These are phyloP conservation scores for Wickerhamiella dianesei DNA, from an alignment of 805 yeast species.

Conservation along the genomic window DNA sequence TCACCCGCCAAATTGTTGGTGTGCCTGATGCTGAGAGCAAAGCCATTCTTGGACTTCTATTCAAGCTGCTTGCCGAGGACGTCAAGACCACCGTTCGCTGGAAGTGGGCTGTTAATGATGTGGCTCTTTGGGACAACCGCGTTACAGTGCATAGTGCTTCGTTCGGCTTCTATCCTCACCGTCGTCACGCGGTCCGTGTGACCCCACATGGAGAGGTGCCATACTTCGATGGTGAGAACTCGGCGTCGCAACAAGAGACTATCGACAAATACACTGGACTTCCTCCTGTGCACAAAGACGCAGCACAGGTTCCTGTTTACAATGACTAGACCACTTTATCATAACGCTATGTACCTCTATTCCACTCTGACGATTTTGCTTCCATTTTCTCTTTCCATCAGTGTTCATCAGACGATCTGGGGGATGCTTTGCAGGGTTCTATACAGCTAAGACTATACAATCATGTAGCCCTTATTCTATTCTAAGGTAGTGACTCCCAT, in stretches of 20 bases:
- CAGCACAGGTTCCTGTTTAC: conserved; percentile 19
- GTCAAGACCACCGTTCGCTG: conserved; percentile 59
- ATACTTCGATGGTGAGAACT: conserved; percentile 16
- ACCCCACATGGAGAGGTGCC: conserved; percentile 71
- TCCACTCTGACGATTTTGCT: too few relatives aligned
- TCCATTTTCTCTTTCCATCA: too few relatives aligned
- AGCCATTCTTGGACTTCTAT: conserved; percentile 40
- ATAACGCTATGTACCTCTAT: too few relatives aligned
- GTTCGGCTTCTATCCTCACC: conserved; percentile 56
- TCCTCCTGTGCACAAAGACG: conserved; percentile 20
- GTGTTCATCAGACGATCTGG: too few relatives aligned
- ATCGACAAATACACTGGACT: conserved; percentile 20
- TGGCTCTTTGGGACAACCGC: conserved; percentile 72
- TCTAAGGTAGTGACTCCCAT: background rate
- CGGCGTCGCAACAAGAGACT: conserved; percentile 15
- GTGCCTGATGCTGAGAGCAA: conserved; percentile 57
- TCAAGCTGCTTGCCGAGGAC: conserved; percentile 36
- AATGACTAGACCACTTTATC: conserved; percentile 21
- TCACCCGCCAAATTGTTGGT: conserved; percentile 52
- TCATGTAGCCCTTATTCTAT: too few relatives aligned
- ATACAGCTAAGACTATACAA: too few relatives aligned
- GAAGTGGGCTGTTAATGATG: conserved; percentile 54
- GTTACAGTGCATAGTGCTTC: conserved; percentile 55
- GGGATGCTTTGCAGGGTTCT: too few relatives aligned
- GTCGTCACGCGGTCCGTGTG: conserved; percentile 61